phyloP scores from a whole-genome alignment of 2,329 filamentous ascomycete genomes.

The Gyromitra esculenta region DNA sequence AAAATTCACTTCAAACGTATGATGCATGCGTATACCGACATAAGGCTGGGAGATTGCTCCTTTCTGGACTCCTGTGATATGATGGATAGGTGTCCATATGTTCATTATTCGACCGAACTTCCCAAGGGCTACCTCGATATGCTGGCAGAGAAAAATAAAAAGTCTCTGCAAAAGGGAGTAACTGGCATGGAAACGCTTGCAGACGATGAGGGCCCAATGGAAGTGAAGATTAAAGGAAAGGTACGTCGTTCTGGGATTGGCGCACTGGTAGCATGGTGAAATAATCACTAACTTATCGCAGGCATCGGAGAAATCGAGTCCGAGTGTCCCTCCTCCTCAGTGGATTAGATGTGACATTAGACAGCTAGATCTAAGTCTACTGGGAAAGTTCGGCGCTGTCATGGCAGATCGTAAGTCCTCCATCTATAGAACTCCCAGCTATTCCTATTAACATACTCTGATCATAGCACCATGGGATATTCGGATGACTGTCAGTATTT shows the following conservation, averaged over 20 bases:
- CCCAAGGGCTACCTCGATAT: not conserved
- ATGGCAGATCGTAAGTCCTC: slow-evolving; percentile 47
- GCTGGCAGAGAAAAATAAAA: not conserved
- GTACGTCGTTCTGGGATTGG: slow-evolving; percentile 13
- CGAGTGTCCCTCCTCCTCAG: slow-evolving; percentile 18
- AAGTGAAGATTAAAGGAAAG: not conserved
- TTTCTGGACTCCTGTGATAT: slow-evolving; percentile 48
- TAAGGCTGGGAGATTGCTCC: slow-evolving; percentile 48
- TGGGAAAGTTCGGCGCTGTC: slow-evolving; percentile 46
- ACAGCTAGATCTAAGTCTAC: slow-evolving; percentile 24
- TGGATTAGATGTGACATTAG: slow-evolving; percentile 49
- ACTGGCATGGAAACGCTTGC: not conserved
- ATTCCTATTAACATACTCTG: slow-evolving; percentile 8
- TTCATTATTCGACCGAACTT: slow-evolving; percentile 38
- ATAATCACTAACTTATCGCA: slow-evolving; percentile 10
- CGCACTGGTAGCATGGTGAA: not conserved
- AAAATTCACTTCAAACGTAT: slow-evolving; percentile 44
- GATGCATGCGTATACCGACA: slow-evolving; percentile 37
- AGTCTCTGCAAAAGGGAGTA: not conserved
- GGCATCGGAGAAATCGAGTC: not conserved
- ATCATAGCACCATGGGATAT: slow-evolving; percentile 49
- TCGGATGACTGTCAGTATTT: slow-evolving; percentile 48
- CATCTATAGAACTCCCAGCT: not conserved
- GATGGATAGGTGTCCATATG: slow-evolving; percentile 45
- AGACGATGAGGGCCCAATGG: not conserved